Percentiles rank a stretch among this genome's conserved stretches.
These are phyloP conservation scores for Trichosporon inkin DNA, from an alignment of 1,284 basidiomycete genomes.

Conservation along the genomic window DNA sequence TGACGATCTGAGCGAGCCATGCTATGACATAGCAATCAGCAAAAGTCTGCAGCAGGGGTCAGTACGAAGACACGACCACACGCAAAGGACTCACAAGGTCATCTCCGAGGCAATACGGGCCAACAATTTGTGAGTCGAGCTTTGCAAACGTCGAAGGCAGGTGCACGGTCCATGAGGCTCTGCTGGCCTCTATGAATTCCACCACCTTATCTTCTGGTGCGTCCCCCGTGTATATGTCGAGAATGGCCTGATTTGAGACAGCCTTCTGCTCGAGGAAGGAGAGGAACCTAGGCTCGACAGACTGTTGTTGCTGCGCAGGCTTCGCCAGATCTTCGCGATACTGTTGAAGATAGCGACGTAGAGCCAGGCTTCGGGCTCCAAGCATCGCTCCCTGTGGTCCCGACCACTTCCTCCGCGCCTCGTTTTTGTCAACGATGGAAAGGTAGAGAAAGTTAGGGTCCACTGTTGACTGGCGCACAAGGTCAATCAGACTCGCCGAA, in stretches of 20 bases:
- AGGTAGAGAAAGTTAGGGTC: slow-evolving; percentile 54
- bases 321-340: slow-evolving; percentile 12
- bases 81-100: slow-evolving; percentile 40
- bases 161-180: slow-evolving; percentile 52
- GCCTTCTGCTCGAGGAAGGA: slow-evolving; percentile 51
- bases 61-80: not conserved
- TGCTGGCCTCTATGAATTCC: slow-evolving; percentile 48
- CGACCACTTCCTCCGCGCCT: slow-evolving; percentile 42
- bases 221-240: slow-evolving; percentile 44
- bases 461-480: slow-evolving; percentile 58
- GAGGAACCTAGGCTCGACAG: slow-evolving; percentile 23
- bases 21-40: slow-evolving; percentile 74
- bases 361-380: slow-evolving; percentile 55
- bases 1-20: slow-evolving; percentile 66
- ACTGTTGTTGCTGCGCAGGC: not conserved
- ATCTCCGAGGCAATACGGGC: slow-evolving; percentile 67
- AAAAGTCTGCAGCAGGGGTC: slow-evolving; percentile 56
- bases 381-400: slow-evolving; percentile 52
- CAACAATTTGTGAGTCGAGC: slow-evolving; percentile 61
- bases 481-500: slow-evolving; percentile 55
- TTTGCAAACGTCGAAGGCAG: slow-evolving; percentile 54
- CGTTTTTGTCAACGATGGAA: slow-evolving; percentile 38
- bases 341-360: slow-evolving; percentile 57
- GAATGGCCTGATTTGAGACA: slow-evolving; percentile 43
- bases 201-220: slow-evolving; percentile 34